Conservation (phyloP, 192 early-diverging fungal species). For the Coemansia guatemalensis region DNA sequence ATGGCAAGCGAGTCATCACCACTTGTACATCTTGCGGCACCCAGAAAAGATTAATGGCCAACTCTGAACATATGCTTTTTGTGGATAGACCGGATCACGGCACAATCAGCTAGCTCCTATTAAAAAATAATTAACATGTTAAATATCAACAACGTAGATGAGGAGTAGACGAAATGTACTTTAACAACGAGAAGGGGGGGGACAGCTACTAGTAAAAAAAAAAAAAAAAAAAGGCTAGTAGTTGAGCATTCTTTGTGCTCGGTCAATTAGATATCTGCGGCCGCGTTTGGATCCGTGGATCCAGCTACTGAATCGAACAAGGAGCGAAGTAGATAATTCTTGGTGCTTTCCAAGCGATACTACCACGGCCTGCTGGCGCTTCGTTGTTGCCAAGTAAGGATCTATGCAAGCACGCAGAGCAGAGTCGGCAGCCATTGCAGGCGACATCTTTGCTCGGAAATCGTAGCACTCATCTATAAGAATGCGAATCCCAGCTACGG, state of each 20-base stretch:
- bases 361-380: slow-evolving; percentile 25
- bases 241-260: slow-evolving; percentile 40
- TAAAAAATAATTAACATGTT: neutral
- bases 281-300: slow-evolving; percentile 26
- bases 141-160: neutral
- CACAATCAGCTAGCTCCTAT: slow-evolving; percentile 12
- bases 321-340: slow-evolving; percentile 23
- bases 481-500: slow-evolving; percentile 21
- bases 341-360: slow-evolving; percentile 39
- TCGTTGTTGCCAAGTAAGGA: slow-evolving; percentile 16
- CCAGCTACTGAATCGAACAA: slow-evolving; percentile 30
- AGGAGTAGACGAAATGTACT: no score
- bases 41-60: slow-evolving; percentile 24
- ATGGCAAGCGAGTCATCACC: slow-evolving; percentile 25
- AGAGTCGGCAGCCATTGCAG: slow-evolving; percentile 26
- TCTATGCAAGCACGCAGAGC: slow-evolving; percentile 14
- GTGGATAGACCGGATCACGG: slow-evolving; percentile 31
- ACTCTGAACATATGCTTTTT: slow-evolving; percentile 29
- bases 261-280: slow-evolving; percentile 39
- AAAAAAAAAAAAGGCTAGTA: slow-evolving; percentile 4
- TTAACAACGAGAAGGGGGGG: no score
- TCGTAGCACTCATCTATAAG: slow-evolving; percentile 50
- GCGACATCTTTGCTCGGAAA: slow-evolving; percentile 35
- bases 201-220: no score
- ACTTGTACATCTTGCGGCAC: slow-evolving; percentile 41